These are phyloP conservation scores for Alternaria gansuensis DNA, from an alignment of 2,329 filamentous ascomycete genomes.

Conservation along the genomic window DNA sequence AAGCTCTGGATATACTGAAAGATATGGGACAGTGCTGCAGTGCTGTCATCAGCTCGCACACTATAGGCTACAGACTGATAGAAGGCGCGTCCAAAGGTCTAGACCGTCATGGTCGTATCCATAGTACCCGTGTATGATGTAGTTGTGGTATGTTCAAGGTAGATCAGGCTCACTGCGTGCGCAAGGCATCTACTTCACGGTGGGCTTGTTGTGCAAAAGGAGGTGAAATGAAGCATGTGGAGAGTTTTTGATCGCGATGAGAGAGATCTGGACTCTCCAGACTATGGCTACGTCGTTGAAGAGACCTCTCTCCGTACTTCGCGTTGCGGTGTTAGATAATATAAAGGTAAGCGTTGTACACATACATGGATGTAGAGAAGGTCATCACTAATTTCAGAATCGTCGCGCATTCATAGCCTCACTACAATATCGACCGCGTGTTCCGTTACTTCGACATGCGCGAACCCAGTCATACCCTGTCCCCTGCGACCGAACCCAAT, in stretches of 20 bases:
- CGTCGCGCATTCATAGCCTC: not conserved
- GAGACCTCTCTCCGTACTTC: not conserved
- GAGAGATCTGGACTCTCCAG: slow-evolving; percentile 19
- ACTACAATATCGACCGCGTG: not conserved
- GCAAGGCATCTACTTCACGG: slow-evolving; percentile 19
- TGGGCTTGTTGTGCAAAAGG: slow-evolving; percentile 10
- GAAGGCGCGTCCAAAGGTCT: slow-evolving; percentile 11
- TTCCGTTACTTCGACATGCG: not conserved
- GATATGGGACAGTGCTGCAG: not conserved
- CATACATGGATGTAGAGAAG: not conserved
- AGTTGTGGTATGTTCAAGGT: slow-evolving; percentile 4
- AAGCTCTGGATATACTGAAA: not conserved
- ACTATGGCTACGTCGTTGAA: not conserved
- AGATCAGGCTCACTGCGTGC: slow-evolving; percentile 1
- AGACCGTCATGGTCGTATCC: slow-evolving; percentile 6
- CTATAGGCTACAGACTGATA: not conserved
- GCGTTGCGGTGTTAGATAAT: not conserved
- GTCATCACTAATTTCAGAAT: not conserved
- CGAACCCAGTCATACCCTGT: not conserved
- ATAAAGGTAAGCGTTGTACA: slow-evolving; percentile 3
- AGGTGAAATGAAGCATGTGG: slow-evolving; percentile 18
- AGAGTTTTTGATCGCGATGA: slow-evolving; percentile 24
- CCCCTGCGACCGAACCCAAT: not conserved
- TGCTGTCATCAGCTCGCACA: slow-evolving; percentile 1
- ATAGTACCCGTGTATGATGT: slow-evolving; percentile 4